Evolutionary conservation across 2,329 filamentous ascomycete species (phyloP), one percentile per base, ranked within the genome.

Genomic region (Xylaria hypoxylon): DNA sequence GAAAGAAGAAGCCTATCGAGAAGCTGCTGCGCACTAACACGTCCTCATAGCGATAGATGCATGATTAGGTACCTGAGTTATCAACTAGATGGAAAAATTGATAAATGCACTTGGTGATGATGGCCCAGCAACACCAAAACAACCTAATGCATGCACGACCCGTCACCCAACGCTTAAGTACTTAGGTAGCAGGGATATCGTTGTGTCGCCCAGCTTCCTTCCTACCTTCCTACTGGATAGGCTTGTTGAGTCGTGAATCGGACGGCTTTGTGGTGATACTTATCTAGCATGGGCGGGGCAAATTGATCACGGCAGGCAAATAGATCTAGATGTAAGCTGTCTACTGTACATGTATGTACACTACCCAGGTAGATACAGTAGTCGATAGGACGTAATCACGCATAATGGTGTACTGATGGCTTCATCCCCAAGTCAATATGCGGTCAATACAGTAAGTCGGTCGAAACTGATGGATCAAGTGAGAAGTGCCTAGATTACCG

Each of bases 371-470:
- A n/a, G n/a, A 31, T 31, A 8, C 28, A 31, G 28, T 26, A 24
- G 22, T 22, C 40, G 28, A 58, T 33, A 40, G 31, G 24, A 31
- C 62, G 62, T 62, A 62, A 68, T 68, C 66, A 68, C 66, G 66
- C 66, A 66, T 68, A 45, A 55, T 61, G 33, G 40, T 55, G 59
- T 42, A 59, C 38, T 22, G 40, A 66, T 68, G 53, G 66, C 66
- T 65, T 66, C 66, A 68, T 63, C 31, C 53, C 44, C 19, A 35
- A 33, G 53, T 38, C 59, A 33, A 47, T 45, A 31, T 55, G 53
- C 47, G 28, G 62, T 31, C 51, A 64, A 65, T 68, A 68, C 66
- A 68, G 66, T 68, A 68, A 68, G 66, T 68, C 59, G 42, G 53
- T 62, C 48, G 55, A 60, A 58, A 40, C 50, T 28, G 35, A 59